Conservation (phyloP, 208 protist genomes). For the Endotrypanum monterogeii region DNA sequence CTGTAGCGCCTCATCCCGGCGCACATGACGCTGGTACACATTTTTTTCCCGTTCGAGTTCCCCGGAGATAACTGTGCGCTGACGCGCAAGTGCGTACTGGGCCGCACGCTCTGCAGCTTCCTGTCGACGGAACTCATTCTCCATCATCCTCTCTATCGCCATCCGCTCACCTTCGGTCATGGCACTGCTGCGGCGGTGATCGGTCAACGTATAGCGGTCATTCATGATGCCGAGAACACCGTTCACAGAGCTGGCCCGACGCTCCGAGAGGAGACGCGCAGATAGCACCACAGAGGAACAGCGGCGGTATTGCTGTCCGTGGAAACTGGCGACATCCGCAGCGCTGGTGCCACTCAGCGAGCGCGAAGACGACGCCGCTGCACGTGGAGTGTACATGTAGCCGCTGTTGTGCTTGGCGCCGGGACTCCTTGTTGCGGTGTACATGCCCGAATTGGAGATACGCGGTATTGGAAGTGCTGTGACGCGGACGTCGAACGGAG, state of each 20-base stretch:
- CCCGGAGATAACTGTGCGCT: conserved; percentile 32
- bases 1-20: conserved; percentile 13
- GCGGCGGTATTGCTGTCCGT: conserved; percentile 29
- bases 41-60: conserved; percentile 52
- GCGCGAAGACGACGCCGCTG: conserved; percentile 9
- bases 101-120: conserved; percentile 38
- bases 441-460: background rate
- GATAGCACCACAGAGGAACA: conserved; percentile 43
- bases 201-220: background rate
- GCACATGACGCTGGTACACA: conserved; percentile 25
- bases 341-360: conserved; percentile 26
- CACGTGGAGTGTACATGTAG: conserved; percentile 15
- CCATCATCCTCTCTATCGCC: conserved; percentile 60
- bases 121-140: conserved; percentile 54
- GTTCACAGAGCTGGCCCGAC: conserved; percentile 41
- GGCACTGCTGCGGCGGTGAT: conserved; percentile 12
- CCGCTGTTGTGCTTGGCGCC: background rate
- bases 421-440: background rate
- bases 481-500: background rate
- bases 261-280: conserved; percentile 36
- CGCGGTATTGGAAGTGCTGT: conserved; percentile 11
- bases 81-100: conserved; percentile 32
- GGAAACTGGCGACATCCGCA: conserved; percentile 10
- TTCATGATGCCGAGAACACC: conserved; percentile 24
- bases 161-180: conserved; percentile 55